Evolutionary conservation across 345 rosid species (phyloP).

Genomic region (Eucalyptus pumila): DNA sequence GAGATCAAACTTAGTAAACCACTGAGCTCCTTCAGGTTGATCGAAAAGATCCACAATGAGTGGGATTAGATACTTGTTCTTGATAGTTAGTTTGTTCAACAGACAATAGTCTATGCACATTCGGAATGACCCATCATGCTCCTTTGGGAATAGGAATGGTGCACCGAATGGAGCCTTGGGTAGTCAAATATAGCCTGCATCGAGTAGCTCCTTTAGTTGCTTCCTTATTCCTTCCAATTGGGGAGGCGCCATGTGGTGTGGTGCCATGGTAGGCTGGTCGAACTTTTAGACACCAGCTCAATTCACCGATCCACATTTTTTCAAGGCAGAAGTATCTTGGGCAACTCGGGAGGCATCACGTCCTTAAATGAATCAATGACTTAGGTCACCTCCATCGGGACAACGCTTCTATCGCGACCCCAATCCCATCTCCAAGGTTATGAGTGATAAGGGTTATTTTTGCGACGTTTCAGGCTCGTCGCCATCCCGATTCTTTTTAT

Average conservation of each 20-base stretch:
- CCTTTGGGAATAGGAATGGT: neutral
- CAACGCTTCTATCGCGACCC: fast-evolving
- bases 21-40: too few relatives aligned
- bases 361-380: too few relatives aligned
- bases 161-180: neutral
- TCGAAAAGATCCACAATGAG: too few relatives aligned
- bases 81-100: too few relatives aligned
- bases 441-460: too few relatives aligned
- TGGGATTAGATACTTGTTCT: too few relatives aligned
- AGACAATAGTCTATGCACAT: neutral
- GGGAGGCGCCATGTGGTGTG: fast-evolving
- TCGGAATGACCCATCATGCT: neutral
- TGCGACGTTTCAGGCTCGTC: fast-evolving
- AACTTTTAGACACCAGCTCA: too few relatives aligned
- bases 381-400: too few relatives aligned
- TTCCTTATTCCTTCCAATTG: neutral
- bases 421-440: too few relatives aligned
- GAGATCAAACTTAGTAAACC: neutral
- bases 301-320: fast-evolving
- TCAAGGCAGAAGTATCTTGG: too few relatives aligned
- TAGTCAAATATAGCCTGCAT: fast-evolving
- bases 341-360: fast-evolving
- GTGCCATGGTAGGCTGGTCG: fast-evolving
- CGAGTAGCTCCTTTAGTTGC: neutral
- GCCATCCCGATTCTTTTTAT: too few relatives aligned